phyloP scores from a whole-genome alignment of 2,329 filamentous ascomycete genomes.

The Phyllosticta capitalensis region DNA sequence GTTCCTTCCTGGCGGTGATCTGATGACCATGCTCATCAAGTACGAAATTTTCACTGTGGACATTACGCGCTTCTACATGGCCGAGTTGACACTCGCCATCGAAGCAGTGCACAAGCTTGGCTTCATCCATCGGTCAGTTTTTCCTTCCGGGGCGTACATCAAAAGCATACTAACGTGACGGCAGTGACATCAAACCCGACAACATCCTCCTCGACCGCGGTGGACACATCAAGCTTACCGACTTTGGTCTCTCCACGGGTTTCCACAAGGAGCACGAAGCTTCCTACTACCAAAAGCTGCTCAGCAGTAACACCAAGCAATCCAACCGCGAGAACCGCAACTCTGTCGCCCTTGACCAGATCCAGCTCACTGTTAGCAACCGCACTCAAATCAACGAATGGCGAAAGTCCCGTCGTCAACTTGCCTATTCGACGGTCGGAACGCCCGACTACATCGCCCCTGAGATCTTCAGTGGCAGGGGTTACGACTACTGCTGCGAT shows the following conservation, averaged over 20 bases:
- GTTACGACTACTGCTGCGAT: conserved; percentile 94
- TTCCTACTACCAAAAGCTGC: conserved; percentile 93
- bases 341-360: conserved; percentile 94
- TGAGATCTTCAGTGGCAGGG: conserved; percentile 93
- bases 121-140: conserved; percentile 86
- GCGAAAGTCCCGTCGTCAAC: conserved; percentile 87
- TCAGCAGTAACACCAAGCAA: conserved; percentile 54
- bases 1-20: conserved; percentile 91
- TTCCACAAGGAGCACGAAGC: conserved; percentile 98
- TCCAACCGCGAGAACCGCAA: conserved; percentile 59
- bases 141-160: not conserved
- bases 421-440: conserved; percentile 96
- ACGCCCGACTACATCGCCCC: conserved; percentile 98
- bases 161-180: conserved; percentile 18
- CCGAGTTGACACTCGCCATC: conserved; percentile 94
- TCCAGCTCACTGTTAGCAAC: conserved; percentile 96
- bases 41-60: conserved; percentile 99
- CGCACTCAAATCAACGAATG: conserved; percentile 97
- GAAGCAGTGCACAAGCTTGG: conserved; percentile 96
- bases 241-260: conserved; percentile 94
- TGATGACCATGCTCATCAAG: conserved; percentile 99
- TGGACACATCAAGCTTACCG: conserved; percentile 95
- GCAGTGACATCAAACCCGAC: conserved; percentile 95
- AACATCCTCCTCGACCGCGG: conserved; percentile 94
- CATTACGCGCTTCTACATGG: conserved; percentile 98